Conservation (phyloP, 192 early-diverging fungal species). For the Phlyctochytrium planicorne region DNA sequence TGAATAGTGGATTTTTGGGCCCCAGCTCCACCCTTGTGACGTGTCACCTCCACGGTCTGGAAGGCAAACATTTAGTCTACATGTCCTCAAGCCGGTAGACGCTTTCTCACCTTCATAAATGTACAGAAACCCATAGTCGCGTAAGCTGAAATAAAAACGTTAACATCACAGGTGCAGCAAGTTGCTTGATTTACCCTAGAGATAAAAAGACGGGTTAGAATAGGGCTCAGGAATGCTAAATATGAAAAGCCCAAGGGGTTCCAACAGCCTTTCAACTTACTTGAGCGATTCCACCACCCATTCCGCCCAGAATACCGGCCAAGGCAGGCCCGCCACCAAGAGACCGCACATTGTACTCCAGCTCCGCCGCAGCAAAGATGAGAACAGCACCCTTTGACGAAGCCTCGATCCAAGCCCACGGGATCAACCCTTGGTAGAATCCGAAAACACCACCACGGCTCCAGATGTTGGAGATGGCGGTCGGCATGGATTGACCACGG, state of each 20-base stretch:
- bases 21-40: constrained; percentile 73
- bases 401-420: constrained; percentile 77
- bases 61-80: no score
- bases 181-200: not conserved
- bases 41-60: constrained; percentile 93
- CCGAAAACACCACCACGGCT: constrained; percentile 83
- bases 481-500: constrained; percentile 75
- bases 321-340: constrained; percentile 37
- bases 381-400: constrained; percentile 79
- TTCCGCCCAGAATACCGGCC: constrained; percentile 89
- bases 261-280: no score
- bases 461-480: constrained; percentile 74
- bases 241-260: not conserved
- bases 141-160: no score
- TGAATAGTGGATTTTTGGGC: constrained; percentile 71
- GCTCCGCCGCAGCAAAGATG: constrained; percentile 69
- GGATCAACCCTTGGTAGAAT: constrained; percentile 93
- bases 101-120: constrained; percentile 76
- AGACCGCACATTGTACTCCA: constrained; percentile 61
- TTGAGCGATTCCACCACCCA: constrained; percentile 92
- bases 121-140: constrained; percentile 99
- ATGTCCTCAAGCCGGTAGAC: no score
- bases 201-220: not conserved
- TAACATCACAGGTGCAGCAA: not conserved
- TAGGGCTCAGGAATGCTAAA: not conserved